phyloP scores from a whole-genome alignment of 2,329 filamentous ascomycete species.

The Apiospora kogelbergensis region DNA sequence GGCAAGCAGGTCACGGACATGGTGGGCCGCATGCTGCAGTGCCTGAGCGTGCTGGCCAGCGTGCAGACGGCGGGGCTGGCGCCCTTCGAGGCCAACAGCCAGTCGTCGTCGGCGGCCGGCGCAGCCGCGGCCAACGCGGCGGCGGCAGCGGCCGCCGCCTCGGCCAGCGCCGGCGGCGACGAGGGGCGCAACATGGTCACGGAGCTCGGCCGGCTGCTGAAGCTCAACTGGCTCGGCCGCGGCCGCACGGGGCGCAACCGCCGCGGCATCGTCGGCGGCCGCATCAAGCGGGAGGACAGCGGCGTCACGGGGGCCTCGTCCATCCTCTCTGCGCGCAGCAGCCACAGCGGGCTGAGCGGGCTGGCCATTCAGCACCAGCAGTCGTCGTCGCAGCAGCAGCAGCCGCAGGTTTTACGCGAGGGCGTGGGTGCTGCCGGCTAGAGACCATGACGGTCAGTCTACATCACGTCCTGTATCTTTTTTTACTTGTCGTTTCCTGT shows the following conservation, averaged over 20 bases:
- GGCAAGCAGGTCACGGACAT: conserved; percentile 87
- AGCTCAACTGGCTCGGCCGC: conserved; percentile 94
- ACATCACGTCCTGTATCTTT: not conserved
- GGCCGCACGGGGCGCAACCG: conserved; percentile 87
- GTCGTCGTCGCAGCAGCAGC: not conserved
- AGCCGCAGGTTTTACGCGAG: conserved; percentile 19
- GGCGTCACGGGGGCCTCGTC: not conserved
- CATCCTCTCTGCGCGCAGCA: not conserved
- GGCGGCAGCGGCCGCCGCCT: conserved; percentile 32
- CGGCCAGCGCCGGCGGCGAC: conserved; percentile 41
- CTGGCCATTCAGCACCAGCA: not conserved
- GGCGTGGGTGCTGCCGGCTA: conserved; percentile 26
- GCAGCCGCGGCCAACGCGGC: conserved; percentile 17
- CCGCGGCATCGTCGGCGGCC: conserved; percentile 79
- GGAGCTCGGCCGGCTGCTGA: conserved; percentile 80
- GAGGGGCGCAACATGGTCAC: conserved; percentile 77
- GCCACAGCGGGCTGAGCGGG: conserved; percentile 1
- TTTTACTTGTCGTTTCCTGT: not conserved
- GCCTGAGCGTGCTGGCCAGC: conserved; percentile 84
- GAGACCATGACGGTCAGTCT: not conserved
- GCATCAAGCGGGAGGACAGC: conserved; percentile 43
- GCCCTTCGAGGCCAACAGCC: not conserved
- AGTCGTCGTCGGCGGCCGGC: conserved; percentile 19
- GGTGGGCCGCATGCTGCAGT: conserved; percentile 93
- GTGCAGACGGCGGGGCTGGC: conserved; percentile 45